These are phyloP conservation scores for Diddensiella transvaalensis DNA, from an alignment of 805 yeast species.

Conservation along the genomic window DNA sequence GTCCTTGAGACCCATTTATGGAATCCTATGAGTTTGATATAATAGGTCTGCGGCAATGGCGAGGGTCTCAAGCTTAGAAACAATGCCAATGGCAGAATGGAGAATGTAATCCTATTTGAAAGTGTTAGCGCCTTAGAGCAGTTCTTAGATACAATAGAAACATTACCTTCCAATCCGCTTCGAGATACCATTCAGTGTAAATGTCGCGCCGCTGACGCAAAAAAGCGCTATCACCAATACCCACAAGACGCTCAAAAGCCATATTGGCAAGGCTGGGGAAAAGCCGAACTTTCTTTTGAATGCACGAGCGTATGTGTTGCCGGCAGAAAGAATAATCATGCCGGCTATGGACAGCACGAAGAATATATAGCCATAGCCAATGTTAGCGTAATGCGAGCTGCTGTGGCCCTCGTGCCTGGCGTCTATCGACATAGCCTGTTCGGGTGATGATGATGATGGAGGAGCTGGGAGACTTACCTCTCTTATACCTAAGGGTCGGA, in stretches of 20 bases:
- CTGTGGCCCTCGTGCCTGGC: constrained; percentile 10
- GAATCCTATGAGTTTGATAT: constrained; percentile 66
- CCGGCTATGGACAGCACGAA: constrained; percentile 12
- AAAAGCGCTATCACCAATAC: constrained; percentile 35
- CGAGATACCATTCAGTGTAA: constrained; percentile 54
- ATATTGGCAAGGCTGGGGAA: constrained; percentile 4
- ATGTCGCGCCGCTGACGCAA: constrained; percentile 45
- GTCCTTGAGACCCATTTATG: constrained; percentile 90
- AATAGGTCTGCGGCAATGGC: constrained; percentile 74
- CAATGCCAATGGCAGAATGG: constrained; percentile 70
- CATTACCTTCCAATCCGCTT: constrained; percentile 60
- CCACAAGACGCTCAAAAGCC: constrained; percentile 9
- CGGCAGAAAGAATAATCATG: constrained; percentile 10
- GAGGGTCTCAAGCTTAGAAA: constrained; percentile 79
- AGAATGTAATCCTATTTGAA: constrained; percentile 54
- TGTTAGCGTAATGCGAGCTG: constrained; percentile 19
- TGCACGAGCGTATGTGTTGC: constrained; percentile 9
- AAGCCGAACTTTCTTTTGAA: constrained; percentile 4
- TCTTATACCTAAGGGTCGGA: too few species aligned
- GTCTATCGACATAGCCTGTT: too few species aligned
- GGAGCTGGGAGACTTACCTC: too few species aligned
- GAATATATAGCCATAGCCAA: constrained; percentile 20
- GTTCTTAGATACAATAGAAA: background rate
- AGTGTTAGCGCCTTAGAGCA: background rate
- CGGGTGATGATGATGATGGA: too few species aligned